Percentiles rank a stretch among this genome's conserved stretches.
Conservation (phyloP, 2,329 filamentous ascomycete species). For the Trichophyton verrucosum region DNA sequence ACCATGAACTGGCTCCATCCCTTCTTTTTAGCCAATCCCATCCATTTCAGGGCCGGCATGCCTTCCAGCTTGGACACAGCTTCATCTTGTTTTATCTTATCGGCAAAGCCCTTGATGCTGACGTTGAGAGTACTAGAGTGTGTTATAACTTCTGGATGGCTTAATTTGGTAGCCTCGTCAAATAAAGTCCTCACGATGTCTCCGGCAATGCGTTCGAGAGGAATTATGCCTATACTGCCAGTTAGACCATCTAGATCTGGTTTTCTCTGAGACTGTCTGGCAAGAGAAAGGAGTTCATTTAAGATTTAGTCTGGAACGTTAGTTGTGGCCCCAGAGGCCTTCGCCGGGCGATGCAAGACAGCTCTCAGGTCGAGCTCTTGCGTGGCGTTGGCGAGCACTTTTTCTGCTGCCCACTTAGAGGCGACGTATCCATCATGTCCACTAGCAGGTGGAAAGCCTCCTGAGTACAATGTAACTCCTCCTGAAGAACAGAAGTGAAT, state of each 20-base stretch:
- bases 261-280: not conserved
- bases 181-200: not conserved
- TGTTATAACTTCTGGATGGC: not conserved
- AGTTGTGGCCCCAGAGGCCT: not conserved
- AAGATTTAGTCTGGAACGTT: not conserved
- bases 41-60: constrained; percentile 1
- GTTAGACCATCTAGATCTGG: not conserved
- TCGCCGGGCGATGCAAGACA: constrained; percentile 2
- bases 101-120: not conserved
- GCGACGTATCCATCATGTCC: constrained; percentile 27
- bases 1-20: constrained; percentile 6
- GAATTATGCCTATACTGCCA: not conserved
- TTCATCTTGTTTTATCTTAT: not conserved
- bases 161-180: not conserved
- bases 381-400: constrained; percentile 17
- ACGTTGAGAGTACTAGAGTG: constrained; percentile 2
- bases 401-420: constrained; percentile 32
- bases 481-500: constrained; percentile 22
- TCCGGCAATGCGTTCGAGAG: not conserved
- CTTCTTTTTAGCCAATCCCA: constrained; percentile 3
- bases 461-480: constrained; percentile 13
- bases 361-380: not conserved
- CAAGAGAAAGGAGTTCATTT: constrained; percentile 3
- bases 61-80: not conserved
- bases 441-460: constrained; percentile 14